Evolutionary conservation across 2,329 filamentous ascomycete genomes (phyloP).

Genomic region (Ophiostoma sp.): DNA sequence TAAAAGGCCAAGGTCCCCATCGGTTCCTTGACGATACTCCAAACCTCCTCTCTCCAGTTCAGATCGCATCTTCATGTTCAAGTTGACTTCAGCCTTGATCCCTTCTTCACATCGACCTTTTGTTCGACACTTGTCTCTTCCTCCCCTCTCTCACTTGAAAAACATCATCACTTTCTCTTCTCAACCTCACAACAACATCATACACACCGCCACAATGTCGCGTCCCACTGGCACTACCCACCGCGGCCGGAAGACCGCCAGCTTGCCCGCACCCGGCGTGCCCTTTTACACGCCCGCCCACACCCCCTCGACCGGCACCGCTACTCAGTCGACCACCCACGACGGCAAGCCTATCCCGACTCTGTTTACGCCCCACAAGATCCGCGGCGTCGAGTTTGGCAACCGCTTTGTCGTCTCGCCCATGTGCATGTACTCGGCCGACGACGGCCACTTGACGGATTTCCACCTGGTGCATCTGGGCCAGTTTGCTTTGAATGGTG

Average conservation of each 20-base stretch:
- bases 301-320: slow-evolving; percentile 51
- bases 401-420: slow-evolving; percentile 62
- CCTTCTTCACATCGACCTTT: background rate
- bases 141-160: background rate
- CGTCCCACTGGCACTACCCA: slow-evolving; percentile 18
- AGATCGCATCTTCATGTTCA: background rate
- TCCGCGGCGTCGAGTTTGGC: slow-evolving; percentile 53
- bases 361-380: slow-evolving; percentile 57
- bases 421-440: slow-evolving; percentile 62
- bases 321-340: slow-evolving; percentile 34
- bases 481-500: slow-evolving; percentile 73
- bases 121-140: background rate
- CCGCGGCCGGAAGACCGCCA: slow-evolving; percentile 29
- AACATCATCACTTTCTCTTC: background rate
- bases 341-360: slow-evolving; percentile 43
- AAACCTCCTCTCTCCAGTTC: background rate
- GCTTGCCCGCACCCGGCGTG: slow-evolving; percentile 46
- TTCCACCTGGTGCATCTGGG: slow-evolving; percentile 84
- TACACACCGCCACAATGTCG: background rate
- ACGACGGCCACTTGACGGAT: slow-evolving; percentile 68
- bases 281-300: slow-evolving; percentile 59
- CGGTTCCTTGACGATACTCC: background rate
- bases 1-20: background rate
- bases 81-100: background rate
- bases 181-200: background rate